Evolutionary conservation across 768 basidiomycete genomes (phyloP), one percentile per base, ranked within the genome.

Genomic region (Lentinula edodes): DNA sequence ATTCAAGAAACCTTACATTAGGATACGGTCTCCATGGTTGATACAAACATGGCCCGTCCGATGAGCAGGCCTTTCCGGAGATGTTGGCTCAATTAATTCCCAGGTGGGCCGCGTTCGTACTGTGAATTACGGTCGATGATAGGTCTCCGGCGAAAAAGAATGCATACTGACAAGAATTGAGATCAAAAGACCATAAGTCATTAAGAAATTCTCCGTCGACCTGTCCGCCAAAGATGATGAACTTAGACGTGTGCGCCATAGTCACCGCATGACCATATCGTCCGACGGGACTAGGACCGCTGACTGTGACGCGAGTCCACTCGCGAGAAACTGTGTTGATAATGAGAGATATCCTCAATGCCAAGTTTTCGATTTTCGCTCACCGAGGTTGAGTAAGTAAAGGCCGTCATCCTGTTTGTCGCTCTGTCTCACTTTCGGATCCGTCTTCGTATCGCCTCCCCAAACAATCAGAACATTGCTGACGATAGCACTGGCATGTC

Each of bases 141-240:
- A 8, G 55, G 51, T 42, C 23, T 50, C 23, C 15, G 50, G 53
- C 23, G 9, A 36, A 64, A 45, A 57, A 52, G 9, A 55, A 12
- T 12, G 34, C 5, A 56, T 5, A 73, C 93, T 76, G 75, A 96
- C 97, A 75, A 61, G 94, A 91, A 70, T 93, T 95, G 65, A 99
- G 83, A 76, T 99, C 95, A 71, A 98, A 99, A 12, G 87, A 84
- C 93, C 95, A 97, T 28, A 99, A 73, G 72, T 99, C 97, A 68
- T 95, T 93, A 72, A 97, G 78, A 72, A 98, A 98, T 68, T 90
- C 84, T 35, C 94, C 93, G 65, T 96, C 93, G 8, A 94, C 93
- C 73, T 98, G 97, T 18, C 97, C 97, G 61, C 96, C 97, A 68
- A 97, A 98, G 35, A 98, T 83, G 71, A 91, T 92, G 76, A 99